Evolutionary conservation across 148 eudicot genomes (phyloP).

Genomic region (Fagopyrum homotropicum): DNA sequence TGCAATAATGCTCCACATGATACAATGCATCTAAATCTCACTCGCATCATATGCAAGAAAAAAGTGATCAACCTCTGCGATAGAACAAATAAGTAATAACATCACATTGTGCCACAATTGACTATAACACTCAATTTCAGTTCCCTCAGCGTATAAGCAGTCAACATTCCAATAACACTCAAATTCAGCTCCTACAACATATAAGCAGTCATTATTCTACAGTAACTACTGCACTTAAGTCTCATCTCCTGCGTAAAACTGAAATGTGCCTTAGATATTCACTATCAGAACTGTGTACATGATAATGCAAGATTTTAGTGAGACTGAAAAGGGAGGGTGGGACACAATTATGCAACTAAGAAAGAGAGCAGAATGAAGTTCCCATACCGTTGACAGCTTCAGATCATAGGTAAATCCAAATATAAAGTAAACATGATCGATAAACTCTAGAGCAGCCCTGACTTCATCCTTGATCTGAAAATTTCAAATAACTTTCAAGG

Average conservation of each 20-base stretch:
- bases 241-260: neutral
- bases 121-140: neutral
- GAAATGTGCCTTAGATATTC: neutral
- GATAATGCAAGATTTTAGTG: neutral
- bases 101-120: neutral
- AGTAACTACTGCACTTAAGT: neutral
- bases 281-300: neutral
- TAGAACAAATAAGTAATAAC: no score
- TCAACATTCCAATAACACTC: neutral
- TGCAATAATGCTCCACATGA: neutral
- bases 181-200: no score
- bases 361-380: neutral
- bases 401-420: conserved; percentile 93
- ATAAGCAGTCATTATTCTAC: neutral
- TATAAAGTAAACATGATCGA: conserved; percentile 50
- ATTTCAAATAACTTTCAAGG: conserved; percentile 6
- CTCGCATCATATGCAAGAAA: neutral
- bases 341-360: neutral
- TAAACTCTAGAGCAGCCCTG: conserved; percentile 62
- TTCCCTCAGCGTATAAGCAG: neutral
- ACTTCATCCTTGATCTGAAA: conserved; percentile 96
- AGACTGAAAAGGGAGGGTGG: no score
- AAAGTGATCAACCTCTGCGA: neutral
- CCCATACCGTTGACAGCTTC: conserved; percentile 85
- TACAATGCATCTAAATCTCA: neutral